Base-by-base conservation (phyloP, 768 basidiomycete species). In the Hydnomerulius pinastri region DNA sequence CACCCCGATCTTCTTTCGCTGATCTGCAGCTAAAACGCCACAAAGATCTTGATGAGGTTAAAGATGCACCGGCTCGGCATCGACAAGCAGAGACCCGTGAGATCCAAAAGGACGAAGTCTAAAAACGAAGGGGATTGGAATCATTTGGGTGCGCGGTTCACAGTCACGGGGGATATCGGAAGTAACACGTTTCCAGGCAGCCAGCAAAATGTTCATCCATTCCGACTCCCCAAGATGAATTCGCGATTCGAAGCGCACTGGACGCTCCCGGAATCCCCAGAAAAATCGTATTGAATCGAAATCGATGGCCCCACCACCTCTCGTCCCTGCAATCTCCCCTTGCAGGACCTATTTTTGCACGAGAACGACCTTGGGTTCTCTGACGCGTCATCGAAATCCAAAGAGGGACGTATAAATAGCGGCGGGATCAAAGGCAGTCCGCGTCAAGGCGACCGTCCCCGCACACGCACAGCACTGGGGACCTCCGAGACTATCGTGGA, bases 141-240 rank as follows among this genome's bases (percentile, higher is more conserved):
- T n/a, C n/a, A n/a, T n/a, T n/a, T n/a, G n/a, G n/a, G n/a, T 35
- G 39, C 35, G 21, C 48, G 43, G 57, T 23, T 28, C 20, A 49
- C 63, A 63, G 49, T 28, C 20, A 49, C 63, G 62, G 49, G 54
- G 60, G 55, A 40, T 30, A 1, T 29, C 63, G 60, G 57, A 54
- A 46, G 42, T 15, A 23, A 7, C 23, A 29, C 23, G 29, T 28
- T 17, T 23, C 10, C 30, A 15, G 30, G 30, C 40, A 13, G 10
- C 9, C 24, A 35, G 13, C 21, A 29, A 47, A 38, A 23, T 32
- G 28, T 28, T 33, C 4, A 12, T n/a, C 29, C 40, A 30, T 27
- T 30, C 20, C 42, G 21, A 23, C 39, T 41, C 17, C 33, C 8
- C 27, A 35, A 48, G 40, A 46, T 13, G 47, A 46, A 32, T n/a